A percentile compares a stretch with the other conserved stretches of the same genome.
Evolutionary conservation across 495 filamentous ascomycete species (phyloP).

Genomic region (Cercophora samala): DNA sequence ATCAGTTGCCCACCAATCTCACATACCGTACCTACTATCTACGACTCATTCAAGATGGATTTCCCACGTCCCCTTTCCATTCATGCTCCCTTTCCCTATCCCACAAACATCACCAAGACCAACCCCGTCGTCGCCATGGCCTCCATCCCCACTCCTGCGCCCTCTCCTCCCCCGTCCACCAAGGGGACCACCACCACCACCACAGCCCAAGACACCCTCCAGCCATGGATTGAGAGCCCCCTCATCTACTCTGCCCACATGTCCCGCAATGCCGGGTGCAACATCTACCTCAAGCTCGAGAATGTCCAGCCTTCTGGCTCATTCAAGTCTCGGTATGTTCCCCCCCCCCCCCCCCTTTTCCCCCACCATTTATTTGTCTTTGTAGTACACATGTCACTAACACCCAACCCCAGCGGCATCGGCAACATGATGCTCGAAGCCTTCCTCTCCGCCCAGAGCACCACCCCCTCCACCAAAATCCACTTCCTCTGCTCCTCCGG

Average conservation of each 20-base stretch:
- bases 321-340: constrained; percentile 75
- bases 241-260: constrained; percentile 64
- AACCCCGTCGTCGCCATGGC: neutral
- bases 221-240: constrained; percentile 71
- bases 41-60: neutral
- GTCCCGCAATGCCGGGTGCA: constrained; percentile 68
- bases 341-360: neutral
- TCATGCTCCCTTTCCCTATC: neutral
- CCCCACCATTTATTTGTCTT: neutral
- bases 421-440: constrained; percentile 69
- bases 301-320: constrained; percentile 89
- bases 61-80: neutral
- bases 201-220: constrained; percentile 31
- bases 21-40: neutral
- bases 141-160: neutral
- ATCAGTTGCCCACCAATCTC: neutral
- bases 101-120: neutral
- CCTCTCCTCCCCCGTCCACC: neutral
- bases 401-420: constrained; percentile 51
- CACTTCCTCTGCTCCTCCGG: constrained; percentile 89
- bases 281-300: constrained; percentile 90
- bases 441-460: constrained; percentile 38
- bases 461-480: constrained; percentile 33
- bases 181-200: neutral
- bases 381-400: neutral